Percentiles rank a stretch among this genome's conserved stretches.
These are phyloP conservation scores for Athelia psychrophila DNA, from an alignment of 1,284 basidiomycete species.

Conservation along the genomic window DNA sequence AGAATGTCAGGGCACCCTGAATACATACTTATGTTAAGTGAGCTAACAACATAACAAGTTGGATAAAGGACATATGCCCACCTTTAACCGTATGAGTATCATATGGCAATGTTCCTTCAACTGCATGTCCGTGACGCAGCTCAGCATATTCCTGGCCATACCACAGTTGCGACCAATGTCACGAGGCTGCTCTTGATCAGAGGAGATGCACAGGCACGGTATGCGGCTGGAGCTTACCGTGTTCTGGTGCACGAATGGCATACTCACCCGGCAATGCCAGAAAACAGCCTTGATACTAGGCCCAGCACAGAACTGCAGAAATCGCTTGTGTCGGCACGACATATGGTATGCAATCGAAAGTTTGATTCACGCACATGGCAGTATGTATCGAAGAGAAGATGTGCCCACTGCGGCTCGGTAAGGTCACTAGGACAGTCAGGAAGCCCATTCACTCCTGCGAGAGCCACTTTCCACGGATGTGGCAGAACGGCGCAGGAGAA, in stretches of 20 bases:
- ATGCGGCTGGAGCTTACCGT: constrained; percentile 16
- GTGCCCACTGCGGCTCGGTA: constrained; percentile 32
- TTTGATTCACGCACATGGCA: constrained; percentile 27
- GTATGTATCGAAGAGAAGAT: constrained; percentile 32
- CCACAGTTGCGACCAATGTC: neutral
- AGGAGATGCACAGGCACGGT: neutral
- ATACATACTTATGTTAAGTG: neutral
- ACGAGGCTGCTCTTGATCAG: neutral
- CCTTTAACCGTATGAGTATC: too few species aligned
- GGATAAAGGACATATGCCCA: too few species aligned
- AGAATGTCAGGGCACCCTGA: neutral
- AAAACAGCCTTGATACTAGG: constrained; percentile 25
- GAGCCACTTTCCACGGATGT: constrained; percentile 29
- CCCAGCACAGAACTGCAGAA: constrained; percentile 26
- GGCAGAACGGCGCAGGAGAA: constrained; percentile 32
- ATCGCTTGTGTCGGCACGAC: neutral
- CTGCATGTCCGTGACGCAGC: too few species aligned
- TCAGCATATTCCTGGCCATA: neutral
- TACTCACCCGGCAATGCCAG: constrained; percentile 36
- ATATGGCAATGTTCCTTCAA: too few species aligned
- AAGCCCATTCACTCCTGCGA: constrained; percentile 25
- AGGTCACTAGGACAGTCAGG: constrained; percentile 36
- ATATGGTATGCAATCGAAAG: constrained; percentile 8
- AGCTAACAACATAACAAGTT: too few species aligned
- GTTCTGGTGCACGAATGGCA: constrained; percentile 30